Evolutionary conservation across 495 filamentous ascomycete species (phyloP).

Genomic region (Aspergillus sclerotiicarbonarius): DNA sequence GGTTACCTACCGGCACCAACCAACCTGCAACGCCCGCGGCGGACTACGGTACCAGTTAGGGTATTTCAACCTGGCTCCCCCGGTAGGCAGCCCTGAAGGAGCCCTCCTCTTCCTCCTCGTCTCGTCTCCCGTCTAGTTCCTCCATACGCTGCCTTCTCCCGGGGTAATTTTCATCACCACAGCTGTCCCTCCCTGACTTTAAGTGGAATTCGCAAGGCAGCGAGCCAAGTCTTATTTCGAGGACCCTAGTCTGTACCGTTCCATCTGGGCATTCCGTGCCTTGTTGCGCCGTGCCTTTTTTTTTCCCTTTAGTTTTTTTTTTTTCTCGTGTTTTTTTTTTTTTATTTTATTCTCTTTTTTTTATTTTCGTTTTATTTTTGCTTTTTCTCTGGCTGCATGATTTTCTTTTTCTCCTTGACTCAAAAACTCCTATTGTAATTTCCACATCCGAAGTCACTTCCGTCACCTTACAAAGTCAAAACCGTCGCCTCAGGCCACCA

Average conservation of each 20-base stretch:
- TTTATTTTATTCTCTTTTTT: slow-evolving; percentile 15
- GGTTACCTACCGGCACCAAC: neutral
- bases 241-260: slow-evolving; percentile 18
- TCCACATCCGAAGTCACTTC: slow-evolving; percentile 26
- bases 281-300: slow-evolving; percentile 20
- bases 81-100: slow-evolving; percentile 18
- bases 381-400: no score
- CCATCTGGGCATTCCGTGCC: slow-evolving; percentile 28
- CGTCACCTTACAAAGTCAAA: neutral
- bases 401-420: no score
- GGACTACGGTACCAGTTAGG: neutral
- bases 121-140: neutral
- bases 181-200: slow-evolving; percentile 2
- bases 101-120: slow-evolving; percentile 6
- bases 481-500: slow-evolving; percentile 35
- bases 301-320: slow-evolving; percentile 15
- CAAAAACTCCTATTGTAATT: slow-evolving; percentile 3
- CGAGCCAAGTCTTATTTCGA: slow-evolving; percentile 14
- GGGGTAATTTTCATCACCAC: slow-evolving; percentile 9
- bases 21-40: neutral
- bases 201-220: slow-evolving; percentile 7
- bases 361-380: slow-evolving; percentile 13
- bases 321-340: slow-evolving; percentile 16
- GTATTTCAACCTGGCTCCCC: slow-evolving; percentile 17
- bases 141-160: neutral